Percentiles rank a stretch among this genome's conserved stretches.
Evolutionary conservation across 768 basidiomycete species (phyloP).

Genomic region (Xerocomus brunneocitrinus): DNA sequence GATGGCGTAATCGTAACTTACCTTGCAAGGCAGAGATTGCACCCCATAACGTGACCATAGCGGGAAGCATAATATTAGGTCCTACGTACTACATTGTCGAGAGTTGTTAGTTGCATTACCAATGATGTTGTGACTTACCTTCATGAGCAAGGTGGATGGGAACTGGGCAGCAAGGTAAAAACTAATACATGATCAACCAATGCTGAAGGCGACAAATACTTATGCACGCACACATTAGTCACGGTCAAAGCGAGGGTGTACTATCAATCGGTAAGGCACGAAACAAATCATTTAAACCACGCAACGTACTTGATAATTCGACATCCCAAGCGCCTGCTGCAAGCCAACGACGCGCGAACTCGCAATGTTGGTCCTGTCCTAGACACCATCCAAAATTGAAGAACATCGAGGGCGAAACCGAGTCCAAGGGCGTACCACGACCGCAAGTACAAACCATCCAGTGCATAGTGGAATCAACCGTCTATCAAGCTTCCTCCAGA

Average conservation of each 20-base stretch:
- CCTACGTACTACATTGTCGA: slow-evolving; percentile 32
- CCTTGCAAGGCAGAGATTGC: slow-evolving; percentile 58
- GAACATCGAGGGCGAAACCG: neutral
- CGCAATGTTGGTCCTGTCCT: slow-evolving; percentile 44
- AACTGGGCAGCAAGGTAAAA: slow-evolving; percentile 54
- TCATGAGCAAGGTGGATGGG: slow-evolving; percentile 56
- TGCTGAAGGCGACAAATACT: neutral
- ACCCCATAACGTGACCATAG: slow-evolving; percentile 63
- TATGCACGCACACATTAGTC: slow-evolving; percentile 19
- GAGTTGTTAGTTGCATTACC: neutral
- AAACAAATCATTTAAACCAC: slow-evolving; percentile 23
- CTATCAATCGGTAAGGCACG: slow-evolving; percentile 10
- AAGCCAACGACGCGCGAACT: slow-evolving; percentile 60
- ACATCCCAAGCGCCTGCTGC: slow-evolving; percentile 42
- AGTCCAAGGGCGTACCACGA: slow-evolving; percentile 38
- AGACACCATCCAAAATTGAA: neutral
- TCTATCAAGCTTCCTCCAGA: slow-evolving; percentile 48
- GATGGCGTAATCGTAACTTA: slow-evolving; percentile 6
- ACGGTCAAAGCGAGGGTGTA: slow-evolving; percentile 33
- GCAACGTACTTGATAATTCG: slow-evolving; percentile 22
- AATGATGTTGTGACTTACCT: slow-evolving; percentile 23
- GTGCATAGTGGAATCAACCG: slow-evolving; percentile 47
- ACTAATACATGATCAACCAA: slow-evolving; percentile 7
- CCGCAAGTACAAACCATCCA: slow-evolving; percentile 46
- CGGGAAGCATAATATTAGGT: slow-evolving; percentile 54